Percentiles rank a stretch among this genome's conserved stretches.
phyloP scores from a whole-genome alignment of 805 yeast genomes.

The Myxozyma kluyveri region DNA sequence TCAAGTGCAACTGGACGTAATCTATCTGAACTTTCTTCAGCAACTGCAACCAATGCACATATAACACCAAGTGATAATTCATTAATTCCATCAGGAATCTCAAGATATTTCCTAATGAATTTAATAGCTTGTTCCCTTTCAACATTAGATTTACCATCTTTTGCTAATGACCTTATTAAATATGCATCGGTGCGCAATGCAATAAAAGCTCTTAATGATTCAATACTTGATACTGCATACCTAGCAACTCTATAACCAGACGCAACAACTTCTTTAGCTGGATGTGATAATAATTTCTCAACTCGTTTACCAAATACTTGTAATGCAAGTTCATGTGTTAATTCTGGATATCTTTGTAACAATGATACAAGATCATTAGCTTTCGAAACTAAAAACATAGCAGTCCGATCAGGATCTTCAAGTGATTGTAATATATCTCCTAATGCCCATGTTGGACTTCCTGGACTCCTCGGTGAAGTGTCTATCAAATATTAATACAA shows the following conservation, averaged over 20 bases:
- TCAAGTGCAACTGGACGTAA: constrained; percentile 52
- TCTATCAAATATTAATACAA: background rate
- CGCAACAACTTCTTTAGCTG: constrained; percentile 61
- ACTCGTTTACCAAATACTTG: constrained; percentile 42
- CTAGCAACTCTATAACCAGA: constrained; percentile 75
- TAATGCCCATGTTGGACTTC: constrained; percentile 59
- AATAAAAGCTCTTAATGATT: constrained; percentile 54
- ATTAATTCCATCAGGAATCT: constrained; percentile 51
- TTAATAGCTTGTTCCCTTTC: constrained; percentile 80
- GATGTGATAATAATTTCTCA: constrained; percentile 58
- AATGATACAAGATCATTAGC: constrained; percentile 65
- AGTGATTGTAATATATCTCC: constrained; percentile 61
- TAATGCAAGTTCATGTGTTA: constrained; percentile 60
- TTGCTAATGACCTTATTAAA: constrained; percentile 59
- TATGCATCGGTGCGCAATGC: constrained; percentile 59
- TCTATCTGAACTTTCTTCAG: constrained; percentile 54
- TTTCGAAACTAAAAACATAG: constrained; percentile 51
- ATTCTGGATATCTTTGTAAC: constrained; percentile 54
- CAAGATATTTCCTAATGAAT: constrained; percentile 60
- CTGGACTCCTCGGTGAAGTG: constrained; percentile 12
- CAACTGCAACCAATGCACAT: constrained; percentile 61
- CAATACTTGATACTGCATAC: constrained; percentile 54
- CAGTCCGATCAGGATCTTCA: constrained; percentile 51
- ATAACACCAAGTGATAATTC: constrained; percentile 61
- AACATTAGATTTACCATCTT: constrained; percentile 50